A percentile compares a stretch with the other conserved stretches of the same genome.
These are phyloP conservation scores for Rasamsonia emersonii DNA, from an alignment of 2,329 filamentous ascomycete species.

Conservation along the genomic window DNA sequence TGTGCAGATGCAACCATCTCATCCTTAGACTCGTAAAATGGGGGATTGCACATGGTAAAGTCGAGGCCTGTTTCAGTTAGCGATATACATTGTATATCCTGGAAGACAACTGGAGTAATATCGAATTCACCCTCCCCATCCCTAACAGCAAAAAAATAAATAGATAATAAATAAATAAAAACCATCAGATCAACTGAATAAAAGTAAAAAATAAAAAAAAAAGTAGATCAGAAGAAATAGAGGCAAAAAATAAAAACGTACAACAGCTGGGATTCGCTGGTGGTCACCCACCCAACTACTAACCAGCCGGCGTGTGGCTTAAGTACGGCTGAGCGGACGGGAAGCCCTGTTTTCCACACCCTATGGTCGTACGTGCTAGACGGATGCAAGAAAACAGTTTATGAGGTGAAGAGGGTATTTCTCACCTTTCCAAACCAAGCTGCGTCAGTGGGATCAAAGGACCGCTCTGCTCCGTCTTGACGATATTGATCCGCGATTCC, in stretches of 20 bases:
- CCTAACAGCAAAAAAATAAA: conserved; percentile 4
- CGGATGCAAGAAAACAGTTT: not conserved
- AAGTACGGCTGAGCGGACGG: conserved; percentile 15
- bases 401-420: not conserved
- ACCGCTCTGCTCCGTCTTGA: conserved; percentile 45
- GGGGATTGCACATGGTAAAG: conserved; percentile 90
- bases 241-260: conserved; percentile 25
- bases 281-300: conserved; percentile 43
- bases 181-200: not conserved
- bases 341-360: conserved; percentile 16
- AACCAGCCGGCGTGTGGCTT: conserved; percentile 33
- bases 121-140: conserved; percentile 1
- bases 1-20: conserved; percentile 60
- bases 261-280: conserved; percentile 40
- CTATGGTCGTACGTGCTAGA: conserved; percentile 8
- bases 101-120: too few species aligned
- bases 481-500: conserved; percentile 53
- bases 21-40: conserved; percentile 71
- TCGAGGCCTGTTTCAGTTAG: conserved; percentile 45
- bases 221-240: conserved; percentile 1
- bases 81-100: conserved; percentile 2
- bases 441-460: conserved; percentile 55
- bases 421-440: conserved; percentile 17
- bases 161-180: not conserved
- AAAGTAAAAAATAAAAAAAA: not conserved